A percentile compares a stretch with the other conserved stretches of the same genome.
Conservation (phyloP, 2,329 filamentous ascomycete genomes). For the Aspergillus brunneoviolaceus region DNA sequence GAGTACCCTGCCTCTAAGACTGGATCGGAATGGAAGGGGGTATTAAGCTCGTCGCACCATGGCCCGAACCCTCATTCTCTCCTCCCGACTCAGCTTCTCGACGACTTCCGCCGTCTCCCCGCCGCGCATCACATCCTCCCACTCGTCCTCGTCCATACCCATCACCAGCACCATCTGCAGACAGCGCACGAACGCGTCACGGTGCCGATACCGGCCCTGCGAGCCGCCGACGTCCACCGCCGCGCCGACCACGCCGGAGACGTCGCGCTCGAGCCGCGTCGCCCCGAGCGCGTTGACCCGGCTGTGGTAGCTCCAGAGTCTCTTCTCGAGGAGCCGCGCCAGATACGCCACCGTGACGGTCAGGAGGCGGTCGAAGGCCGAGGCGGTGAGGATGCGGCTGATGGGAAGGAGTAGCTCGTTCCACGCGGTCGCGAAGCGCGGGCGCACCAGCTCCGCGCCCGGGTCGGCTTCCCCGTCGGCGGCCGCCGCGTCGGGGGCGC, state of each 20-base stretch:
- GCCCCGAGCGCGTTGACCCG: constrained; percentile 79
- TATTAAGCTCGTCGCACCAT: constrained; percentile 53
- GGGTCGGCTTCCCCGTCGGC: constrained; percentile 34
- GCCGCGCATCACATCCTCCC: constrained; percentile 69
- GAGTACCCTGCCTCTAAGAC: no score
- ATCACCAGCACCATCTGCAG: constrained; percentile 81
- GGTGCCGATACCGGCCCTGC: constrained; percentile 66
- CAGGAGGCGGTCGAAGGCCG: constrained; percentile 74
- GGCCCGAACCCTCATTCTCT: constrained; percentile 69
- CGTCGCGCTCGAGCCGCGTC: constrained; percentile 78
- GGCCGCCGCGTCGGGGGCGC: constrained; percentile 14
- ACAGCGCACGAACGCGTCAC: constrained; percentile 74
- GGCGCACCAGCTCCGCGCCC: constrained; percentile 65
- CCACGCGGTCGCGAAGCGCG: constrained; percentile 83
- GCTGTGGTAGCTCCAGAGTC: constrained; percentile 77
- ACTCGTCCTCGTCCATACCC: constrained; percentile 95
- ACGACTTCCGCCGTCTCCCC: constrained; percentile 51
- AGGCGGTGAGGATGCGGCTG: constrained; percentile 75
- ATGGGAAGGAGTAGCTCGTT: constrained; percentile 81
- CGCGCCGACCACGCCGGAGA: constrained; percentile 67
- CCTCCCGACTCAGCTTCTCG: constrained; percentile 68
- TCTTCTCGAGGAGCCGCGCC: constrained; percentile 77
- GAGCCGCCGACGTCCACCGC: constrained; percentile 42
- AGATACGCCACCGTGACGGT: constrained; percentile 73
- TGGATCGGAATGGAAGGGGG: neutral